Base-by-base conservation (phyloP, 805 yeast genomes). In the Yamadazyma sp. region DNA sequence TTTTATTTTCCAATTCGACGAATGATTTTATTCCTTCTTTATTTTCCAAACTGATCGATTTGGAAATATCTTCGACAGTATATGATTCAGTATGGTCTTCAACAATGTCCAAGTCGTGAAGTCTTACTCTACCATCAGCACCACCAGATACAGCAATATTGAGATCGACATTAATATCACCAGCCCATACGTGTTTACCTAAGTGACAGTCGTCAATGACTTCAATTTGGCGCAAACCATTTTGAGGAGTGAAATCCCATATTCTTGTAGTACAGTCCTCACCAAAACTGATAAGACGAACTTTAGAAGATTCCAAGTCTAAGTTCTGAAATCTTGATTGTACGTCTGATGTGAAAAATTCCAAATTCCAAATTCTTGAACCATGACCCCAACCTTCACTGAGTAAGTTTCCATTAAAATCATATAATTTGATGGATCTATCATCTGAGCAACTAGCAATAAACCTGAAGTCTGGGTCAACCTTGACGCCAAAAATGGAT, bases 381-480 rank as follows among this genome's bases (percentile, higher is more conserved):
- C 84, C 81, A 54, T 93, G 98, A 10, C 98, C 98, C 97, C 97
- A 93, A 0, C 96, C 97, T 18, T 80, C 75, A 1, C 91, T 83
- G 25, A 84, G 47, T 22, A 78, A 58, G 8, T 60, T 48, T 1
- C 94, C 91, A 1, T 74, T 52, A 42, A 82, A 61, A 47, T 77
- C 77, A 81, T 88, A 88, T 5, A 91, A 54, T 38, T 80, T 82
- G 36, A 93, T 78, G 0, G 96, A 85, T 42, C 98, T 70, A 53
- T 91, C 98, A 57, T 93, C 98, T 0, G 98, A 91, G 55, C 98
- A 93, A 31, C 91, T 80, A 1, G 82, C 78, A 6, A 86, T 60
- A 37, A 61, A 69, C 29, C 62, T 54, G 4, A 82, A 86, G 34
- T 70, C 63, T 0, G 54, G 42, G 39, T 86, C 83, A 22, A 83